Evolutionary conservation across 2,329 filamentous ascomycete species (phyloP).

Genomic region (Alternaria solani): DNA sequence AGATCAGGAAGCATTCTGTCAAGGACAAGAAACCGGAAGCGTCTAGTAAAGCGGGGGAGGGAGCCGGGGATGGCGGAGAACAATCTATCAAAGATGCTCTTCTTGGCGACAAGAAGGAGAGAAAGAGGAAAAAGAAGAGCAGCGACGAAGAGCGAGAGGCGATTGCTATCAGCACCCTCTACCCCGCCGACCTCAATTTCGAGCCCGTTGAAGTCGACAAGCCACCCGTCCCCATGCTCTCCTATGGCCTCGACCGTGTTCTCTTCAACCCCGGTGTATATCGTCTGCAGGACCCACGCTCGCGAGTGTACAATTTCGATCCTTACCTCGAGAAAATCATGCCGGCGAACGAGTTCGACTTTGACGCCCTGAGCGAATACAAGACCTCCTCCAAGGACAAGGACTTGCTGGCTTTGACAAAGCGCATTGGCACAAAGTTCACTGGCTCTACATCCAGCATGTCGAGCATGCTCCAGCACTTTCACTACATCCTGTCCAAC

Average conservation of each 20-base stretch:
- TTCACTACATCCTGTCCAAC: slow-evolving; percentile 87
- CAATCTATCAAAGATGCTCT: slow-evolving; percentile 37
- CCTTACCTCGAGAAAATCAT: slow-evolving; percentile 93
- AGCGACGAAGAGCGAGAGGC: slow-evolving; percentile 15
- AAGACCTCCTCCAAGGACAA: slow-evolving; percentile 89
- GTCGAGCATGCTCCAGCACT: slow-evolving; percentile 86
- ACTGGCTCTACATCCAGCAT: slow-evolving; percentile 97
- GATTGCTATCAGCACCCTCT: slow-evolving; percentile 34
- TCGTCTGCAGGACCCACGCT: slow-evolving; percentile 85
- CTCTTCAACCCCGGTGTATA: slow-evolving; percentile 92
- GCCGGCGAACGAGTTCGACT: slow-evolving; percentile 93
- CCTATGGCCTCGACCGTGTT: slow-evolving; percentile 84
- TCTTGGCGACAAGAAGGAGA: slow-evolving; percentile 21
- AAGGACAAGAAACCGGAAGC: background rate
- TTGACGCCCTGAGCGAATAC: slow-evolving; percentile 83
- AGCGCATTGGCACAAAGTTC: slow-evolving; percentile 75
- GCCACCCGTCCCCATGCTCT: slow-evolving; percentile 67
- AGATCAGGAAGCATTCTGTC: background rate
- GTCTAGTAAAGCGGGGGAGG: background rate
- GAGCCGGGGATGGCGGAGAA: background rate
- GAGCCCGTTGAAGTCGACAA: slow-evolving; percentile 55
- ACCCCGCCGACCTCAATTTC: slow-evolving; percentile 44
- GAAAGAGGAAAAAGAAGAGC: slow-evolving; percentile 6
- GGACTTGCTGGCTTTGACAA: slow-evolving; percentile 73
- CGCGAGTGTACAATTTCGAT: slow-evolving; percentile 94